phyloP scores from a whole-genome alignment of 2,329 filamentous ascomycete species.

The Cladosporium sp. region DNA sequence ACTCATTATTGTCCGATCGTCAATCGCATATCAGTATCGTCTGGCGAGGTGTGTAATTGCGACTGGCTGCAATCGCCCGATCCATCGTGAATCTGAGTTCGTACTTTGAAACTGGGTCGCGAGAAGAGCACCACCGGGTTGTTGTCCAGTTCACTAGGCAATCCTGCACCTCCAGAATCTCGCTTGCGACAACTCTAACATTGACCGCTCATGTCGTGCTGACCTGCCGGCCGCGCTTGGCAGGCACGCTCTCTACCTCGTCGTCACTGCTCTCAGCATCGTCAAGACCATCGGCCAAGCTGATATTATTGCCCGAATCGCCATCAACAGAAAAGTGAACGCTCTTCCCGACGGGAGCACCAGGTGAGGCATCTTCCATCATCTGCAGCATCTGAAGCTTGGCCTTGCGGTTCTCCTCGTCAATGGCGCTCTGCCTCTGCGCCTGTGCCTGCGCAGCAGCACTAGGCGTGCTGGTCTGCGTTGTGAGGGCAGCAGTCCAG shows the following conservation, averaged over 20 bases:
- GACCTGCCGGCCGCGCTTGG: background rate
- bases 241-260: slow-evolving; percentile 12
- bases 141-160: no score
- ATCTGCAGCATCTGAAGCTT: slow-evolving; percentile 32
- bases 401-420: slow-evolving; percentile 32
- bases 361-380: slow-evolving; percentile 18
- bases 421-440: slow-evolving; percentile 4
- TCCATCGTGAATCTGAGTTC: no score
- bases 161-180: background rate
- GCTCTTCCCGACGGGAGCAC: slow-evolving; percentile 6
- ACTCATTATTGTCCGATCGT: background rate
- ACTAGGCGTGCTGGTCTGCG: slow-evolving; percentile 2
- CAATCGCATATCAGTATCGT: background rate
- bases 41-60: no score
- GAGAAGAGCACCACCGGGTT: no score
- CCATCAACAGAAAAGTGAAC: slow-evolving; percentile 1
- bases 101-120: no score
- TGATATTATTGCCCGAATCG: background rate
- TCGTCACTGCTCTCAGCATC: slow-evolving; percentile 13
- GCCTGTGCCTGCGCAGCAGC: background rate
- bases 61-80: no score
- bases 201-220: background rate
- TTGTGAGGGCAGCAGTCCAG: background rate
- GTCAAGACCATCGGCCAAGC: slow-evolving; percentile 5
- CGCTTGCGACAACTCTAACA: background rate